Percentiles rank a stretch among this genome's conserved stretches.
phyloP scores from a whole-genome alignment of 805 yeast species.

The Wickerhamiella sergipiensis region DNA sequence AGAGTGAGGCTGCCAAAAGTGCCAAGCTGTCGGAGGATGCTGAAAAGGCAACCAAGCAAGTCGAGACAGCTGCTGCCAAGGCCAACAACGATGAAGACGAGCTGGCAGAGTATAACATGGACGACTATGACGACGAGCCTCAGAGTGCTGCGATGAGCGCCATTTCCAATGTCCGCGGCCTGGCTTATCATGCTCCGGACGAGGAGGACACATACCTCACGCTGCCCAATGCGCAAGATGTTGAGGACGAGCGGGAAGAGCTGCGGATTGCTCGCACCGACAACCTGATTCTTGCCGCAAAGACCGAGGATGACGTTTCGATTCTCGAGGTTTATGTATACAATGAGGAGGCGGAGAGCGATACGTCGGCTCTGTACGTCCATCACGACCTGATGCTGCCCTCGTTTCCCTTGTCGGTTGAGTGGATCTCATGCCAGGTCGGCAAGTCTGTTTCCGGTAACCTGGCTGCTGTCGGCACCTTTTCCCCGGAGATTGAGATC shows the following conservation, averaged over 20 bases:
- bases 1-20: conserved; percentile 16
- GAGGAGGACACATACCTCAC: conserved; percentile 50
- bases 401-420: conserved; percentile 90
- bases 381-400: conserved; percentile 97
- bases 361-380: conserved; percentile 60
- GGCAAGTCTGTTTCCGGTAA: conserved; percentile 51
- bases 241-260: conserved; percentile 67
- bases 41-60: conserved; percentile 1
- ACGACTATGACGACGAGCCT: conserved; percentile 28
- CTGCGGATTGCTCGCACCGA: conserved; percentile 80
- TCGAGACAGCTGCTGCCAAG: conserved; percentile 4
- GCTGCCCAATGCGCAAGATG: conserved; percentile 38
- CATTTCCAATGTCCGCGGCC: conserved; percentile 30
- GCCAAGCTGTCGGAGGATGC: conserved; percentile 2
- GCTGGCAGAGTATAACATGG: conserved; percentile 28
- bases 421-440: conserved; percentile 71
- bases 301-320: conserved; percentile 93
- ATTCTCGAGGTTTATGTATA: conserved; percentile 86
- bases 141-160: conserved; percentile 43
- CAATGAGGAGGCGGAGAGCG: conserved; percentile 71
- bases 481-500: conserved; percentile 92
- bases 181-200: conserved; percentile 28
- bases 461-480: conserved; percentile 93
- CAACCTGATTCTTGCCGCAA: conserved; percentile 74
- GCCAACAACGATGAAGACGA: conserved; percentile 62